Percentiles rank a stretch among this genome's conserved stretches.
Evolutionary conservation across 1,284 basidiomycete genomes (phyloP).

Genomic region (Athelia psychrophila): DNA sequence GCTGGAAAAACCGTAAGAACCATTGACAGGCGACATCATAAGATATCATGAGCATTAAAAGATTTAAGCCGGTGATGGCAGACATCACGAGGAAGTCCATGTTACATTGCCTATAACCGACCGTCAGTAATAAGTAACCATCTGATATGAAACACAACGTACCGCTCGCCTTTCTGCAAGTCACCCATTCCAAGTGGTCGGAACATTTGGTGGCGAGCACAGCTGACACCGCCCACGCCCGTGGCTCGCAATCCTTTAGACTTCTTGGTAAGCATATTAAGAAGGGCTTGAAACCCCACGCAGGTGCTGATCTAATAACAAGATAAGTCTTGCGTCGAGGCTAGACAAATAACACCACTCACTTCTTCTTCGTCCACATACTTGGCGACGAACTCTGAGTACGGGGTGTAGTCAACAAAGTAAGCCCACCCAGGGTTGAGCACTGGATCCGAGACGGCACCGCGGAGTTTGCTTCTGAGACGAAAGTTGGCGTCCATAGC

Average conservation of each 20-base stretch:
- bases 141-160: too few species aligned
- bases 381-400: not conserved
- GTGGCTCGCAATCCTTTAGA: constrained; percentile 8
- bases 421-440: constrained; percentile 16
- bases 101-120: constrained; percentile 13
- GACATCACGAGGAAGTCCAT: constrained; percentile 17
- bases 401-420: constrained; percentile 7
- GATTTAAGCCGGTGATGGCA: not conserved
- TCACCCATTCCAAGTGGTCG: constrained; percentile 10
- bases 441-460: constrained; percentile 8
- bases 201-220: constrained; percentile 9
- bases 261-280: constrained; percentile 9
- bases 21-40: constrained; percentile 15
- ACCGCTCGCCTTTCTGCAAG: constrained; percentile 17
- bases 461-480: constrained; percentile 9
- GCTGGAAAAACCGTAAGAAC: constrained; percentile 8
- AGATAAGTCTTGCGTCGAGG: too few species aligned
- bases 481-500: constrained; percentile 20
- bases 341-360: constrained; percentile 12
- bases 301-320: constrained; percentile 18
- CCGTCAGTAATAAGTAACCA: not conserved
- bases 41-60: constrained; percentile 4
- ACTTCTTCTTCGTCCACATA: constrained; percentile 17
- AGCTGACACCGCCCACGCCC: constrained; percentile 9
- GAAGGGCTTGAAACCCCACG: constrained; percentile 15